Evolutionary conservation across 345 rosid species (phyloP).

Genomic region (Cardamine resedifolia): DNA sequence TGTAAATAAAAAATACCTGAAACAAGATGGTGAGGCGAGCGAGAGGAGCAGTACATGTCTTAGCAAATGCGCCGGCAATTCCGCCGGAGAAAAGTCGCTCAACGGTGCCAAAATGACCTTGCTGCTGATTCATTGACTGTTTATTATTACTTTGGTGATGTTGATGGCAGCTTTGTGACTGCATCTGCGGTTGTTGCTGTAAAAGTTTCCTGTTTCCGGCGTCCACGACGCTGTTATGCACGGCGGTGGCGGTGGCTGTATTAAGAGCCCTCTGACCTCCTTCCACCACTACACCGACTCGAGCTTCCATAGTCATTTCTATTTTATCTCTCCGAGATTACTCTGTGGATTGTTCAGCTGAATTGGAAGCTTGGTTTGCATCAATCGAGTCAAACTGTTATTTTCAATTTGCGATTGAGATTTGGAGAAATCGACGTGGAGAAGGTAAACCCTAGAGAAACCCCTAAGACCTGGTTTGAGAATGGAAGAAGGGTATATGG

Average conservation of each 20-base stretch:
- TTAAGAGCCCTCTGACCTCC: conserved; percentile 73
- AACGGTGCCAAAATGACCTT: conserved; percentile 45
- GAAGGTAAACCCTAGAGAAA: conserved; percentile 37
- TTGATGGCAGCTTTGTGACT: conserved; percentile 22
- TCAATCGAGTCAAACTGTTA: background rate
- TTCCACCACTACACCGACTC: conserved; percentile 80
- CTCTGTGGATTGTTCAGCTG: background rate
- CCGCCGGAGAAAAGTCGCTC: conserved; percentile 86
- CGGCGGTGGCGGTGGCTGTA: conserved; percentile 45
- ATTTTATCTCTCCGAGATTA: background rate
- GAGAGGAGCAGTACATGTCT: conserved; percentile 97
- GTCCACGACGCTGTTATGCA: conserved; percentile 60
- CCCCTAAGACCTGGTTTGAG: conserved; percentile 15
- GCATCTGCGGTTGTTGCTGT: conserved; percentile 46
- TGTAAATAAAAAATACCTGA: conserved; percentile 49
- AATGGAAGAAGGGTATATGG: conserved; percentile 16
- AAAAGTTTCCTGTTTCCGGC: conserved; percentile 58
- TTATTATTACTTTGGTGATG: conserved; percentile 25
- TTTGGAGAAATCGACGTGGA: conserved; percentile 1
- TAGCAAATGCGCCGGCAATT: conserved; percentile 92
- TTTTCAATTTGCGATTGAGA: background rate
- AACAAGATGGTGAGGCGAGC: conserved; percentile 93
- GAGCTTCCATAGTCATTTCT: conserved; percentile 61
- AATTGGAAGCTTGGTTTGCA: conserved; percentile 1
- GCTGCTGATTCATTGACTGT: conserved; percentile 42